These are phyloP conservation scores for Conoideocrella luteorostrata DNA, from an alignment of 2,329 filamentous ascomycete species.

Conservation along the genomic window DNA sequence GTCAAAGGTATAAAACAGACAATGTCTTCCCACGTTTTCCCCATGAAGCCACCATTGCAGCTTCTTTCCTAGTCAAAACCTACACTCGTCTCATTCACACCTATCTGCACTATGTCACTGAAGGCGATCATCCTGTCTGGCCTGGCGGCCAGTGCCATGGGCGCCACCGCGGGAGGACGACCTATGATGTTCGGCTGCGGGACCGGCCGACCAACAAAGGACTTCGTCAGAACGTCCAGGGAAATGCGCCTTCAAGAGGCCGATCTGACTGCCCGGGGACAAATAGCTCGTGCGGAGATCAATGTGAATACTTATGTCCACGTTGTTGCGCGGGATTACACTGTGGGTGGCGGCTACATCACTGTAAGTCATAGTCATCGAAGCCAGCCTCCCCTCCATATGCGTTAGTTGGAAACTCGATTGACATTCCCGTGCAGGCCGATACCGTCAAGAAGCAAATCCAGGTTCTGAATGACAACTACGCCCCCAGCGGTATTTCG, in stretches of 20 bases:
- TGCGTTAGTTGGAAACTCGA: background rate
- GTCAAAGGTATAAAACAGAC: no score
- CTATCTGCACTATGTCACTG: background rate
- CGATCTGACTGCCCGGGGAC: background rate
- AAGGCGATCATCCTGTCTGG: background rate
- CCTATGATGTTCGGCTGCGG: conserved; percentile 2
- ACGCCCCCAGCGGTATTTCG: conserved; percentile 31
- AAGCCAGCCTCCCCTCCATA: background rate
- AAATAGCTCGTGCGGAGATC: background rate
- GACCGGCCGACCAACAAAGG: background rate
- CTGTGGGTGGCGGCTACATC: conserved; percentile 1
- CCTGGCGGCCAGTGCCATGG: background rate
- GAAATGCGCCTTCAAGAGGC: background rate
- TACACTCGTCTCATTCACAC: background rate
- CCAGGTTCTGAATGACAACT: conserved; percentile 36
- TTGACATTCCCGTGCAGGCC: background rate
- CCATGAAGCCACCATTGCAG: no score
- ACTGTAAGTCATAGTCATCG: background rate
- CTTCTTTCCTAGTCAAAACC: no score
- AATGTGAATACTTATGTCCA: background rate
- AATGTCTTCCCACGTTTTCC: no score
- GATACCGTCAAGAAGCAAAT: conserved; percentile 27
- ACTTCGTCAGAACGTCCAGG: background rate
- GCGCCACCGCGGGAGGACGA: background rate
- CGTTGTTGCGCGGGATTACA: background rate